Conservation (phyloP, 225 moss, liverwort and hornwort genomes). For the Bryum argenteum region DNA sequence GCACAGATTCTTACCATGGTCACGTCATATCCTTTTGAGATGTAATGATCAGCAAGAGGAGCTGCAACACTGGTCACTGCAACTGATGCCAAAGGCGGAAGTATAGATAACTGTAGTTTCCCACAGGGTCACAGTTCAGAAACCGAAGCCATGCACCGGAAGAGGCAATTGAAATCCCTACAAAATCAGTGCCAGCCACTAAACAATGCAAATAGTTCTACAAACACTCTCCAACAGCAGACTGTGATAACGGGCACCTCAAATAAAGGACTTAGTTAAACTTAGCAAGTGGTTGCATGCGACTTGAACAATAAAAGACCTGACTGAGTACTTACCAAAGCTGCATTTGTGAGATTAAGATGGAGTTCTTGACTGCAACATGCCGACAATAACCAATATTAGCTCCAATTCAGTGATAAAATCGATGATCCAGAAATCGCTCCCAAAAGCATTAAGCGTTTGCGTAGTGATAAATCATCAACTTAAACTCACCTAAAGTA, state of each 20-base stretch:
- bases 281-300: slow-evolving; percentile 3
- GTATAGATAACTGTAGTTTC: slow-evolving; percentile 49
- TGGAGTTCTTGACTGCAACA: slow-evolving; percentile 57
- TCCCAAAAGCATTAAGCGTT: slow-evolving; percentile 4
- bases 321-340: slow-evolving; percentile 45
- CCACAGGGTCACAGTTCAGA: slow-evolving; percentile 32
- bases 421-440: background rate
- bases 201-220: slow-evolving; percentile 7
- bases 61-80: slow-evolving; percentile 42
- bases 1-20: slow-evolving; percentile 42
- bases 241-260: background rate
- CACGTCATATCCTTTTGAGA: slow-evolving; percentile 49
- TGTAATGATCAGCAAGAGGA: slow-evolving; percentile 59
- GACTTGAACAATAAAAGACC: background rate
- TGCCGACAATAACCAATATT: slow-evolving; percentile 21
- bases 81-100: slow-evolving; percentile 49
- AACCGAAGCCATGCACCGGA: slow-evolving; percentile 13
- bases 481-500: slow-evolving; percentile 49
- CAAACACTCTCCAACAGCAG: background rate
- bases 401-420: background rate
- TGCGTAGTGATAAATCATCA: background rate
- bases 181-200: background rate
- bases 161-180: background rate
- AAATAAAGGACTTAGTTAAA: background rate
- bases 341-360: slow-evolving; percentile 58